Evolutionary conservation across 148 eudicot genomes (phyloP).

Genomic region (Diospyros kaki): DNA sequence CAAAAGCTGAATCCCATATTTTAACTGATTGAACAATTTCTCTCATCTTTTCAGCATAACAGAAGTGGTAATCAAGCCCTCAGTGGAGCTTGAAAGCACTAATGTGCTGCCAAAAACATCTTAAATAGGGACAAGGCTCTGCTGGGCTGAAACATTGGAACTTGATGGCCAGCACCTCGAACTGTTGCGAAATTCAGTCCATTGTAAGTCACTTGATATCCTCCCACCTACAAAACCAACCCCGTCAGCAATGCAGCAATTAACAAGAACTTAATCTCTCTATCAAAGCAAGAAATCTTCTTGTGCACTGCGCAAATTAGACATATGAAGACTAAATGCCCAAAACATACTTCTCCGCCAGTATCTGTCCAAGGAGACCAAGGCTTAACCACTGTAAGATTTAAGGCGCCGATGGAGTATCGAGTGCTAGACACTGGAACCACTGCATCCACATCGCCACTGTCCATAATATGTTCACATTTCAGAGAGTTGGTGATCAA

Average conservation of each 20-base stretch:
- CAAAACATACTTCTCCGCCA: conserved; percentile 15
- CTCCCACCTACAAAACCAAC: conserved; percentile 12
- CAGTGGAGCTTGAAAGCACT: neutral
- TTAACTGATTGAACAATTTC: no score
- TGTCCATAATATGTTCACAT: conserved; percentile 12
- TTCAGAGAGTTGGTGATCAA: neutral
- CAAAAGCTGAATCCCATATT: no score
- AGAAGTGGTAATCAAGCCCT: neutral
- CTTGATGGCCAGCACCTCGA: conserved; percentile 13
- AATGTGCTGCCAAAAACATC: conserved; percentile 1
- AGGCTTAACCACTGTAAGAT: conserved; percentile 22
- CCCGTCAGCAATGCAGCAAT: neutral
- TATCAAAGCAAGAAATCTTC: neutral
- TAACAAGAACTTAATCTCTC: neutral
- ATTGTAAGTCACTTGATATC: conserved; percentile 13
- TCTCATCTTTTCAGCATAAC: no score
- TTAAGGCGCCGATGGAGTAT: conserved; percentile 22
- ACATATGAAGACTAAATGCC: neutral
- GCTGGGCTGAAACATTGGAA: neutral
- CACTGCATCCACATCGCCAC: conserved; percentile 32
- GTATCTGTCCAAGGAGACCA: conserved; percentile 24
- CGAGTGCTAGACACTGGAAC: conserved; percentile 31
- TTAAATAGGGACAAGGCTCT: conserved; percentile 9
- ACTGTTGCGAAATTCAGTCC: conserved; percentile 6
- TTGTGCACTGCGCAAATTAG: neutral